phyloP scores from a whole-genome alignment of 2,329 filamentous ascomycete species.

The Epicoccum sorghinum region DNA sequence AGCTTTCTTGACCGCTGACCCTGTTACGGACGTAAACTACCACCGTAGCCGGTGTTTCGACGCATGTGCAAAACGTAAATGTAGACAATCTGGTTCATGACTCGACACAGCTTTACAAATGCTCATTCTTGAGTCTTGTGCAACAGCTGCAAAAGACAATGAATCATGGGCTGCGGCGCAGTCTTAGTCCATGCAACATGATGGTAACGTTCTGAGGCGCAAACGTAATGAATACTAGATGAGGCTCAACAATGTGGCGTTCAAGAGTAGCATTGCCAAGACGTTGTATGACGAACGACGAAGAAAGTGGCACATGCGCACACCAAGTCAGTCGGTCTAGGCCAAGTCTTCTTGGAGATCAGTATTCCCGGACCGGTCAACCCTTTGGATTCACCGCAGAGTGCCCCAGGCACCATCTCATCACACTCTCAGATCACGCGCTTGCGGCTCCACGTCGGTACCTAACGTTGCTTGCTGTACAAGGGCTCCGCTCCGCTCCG shows the following conservation, averaged over 20 bases:
- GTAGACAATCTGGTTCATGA: background rate
- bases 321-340: too few relatives aligned
- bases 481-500: background rate
- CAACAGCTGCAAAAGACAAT: background rate
- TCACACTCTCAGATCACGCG: background rate
- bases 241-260: background rate
- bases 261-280: background rate
- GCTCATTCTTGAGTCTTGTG: background rate
- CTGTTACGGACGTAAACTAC: background rate
- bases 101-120: background rate
- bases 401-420: too few relatives aligned
- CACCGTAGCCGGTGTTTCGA: slow-evolving; percentile 5
- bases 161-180: background rate
- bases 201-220: background rate
- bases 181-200: background rate
- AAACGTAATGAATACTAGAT: background rate
- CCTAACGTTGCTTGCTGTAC: too few relatives aligned
- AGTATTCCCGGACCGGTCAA: too few relatives aligned
- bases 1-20: background rate
- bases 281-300: background rate
- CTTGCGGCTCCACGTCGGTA: background rate
- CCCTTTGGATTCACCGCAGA: too few relatives aligned
- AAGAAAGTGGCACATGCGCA: too few relatives aligned
- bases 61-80: background rate
- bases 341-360: too few relatives aligned